phyloP scores from a whole-genome alignment of 805 yeast genomes.

The Candida awuae region DNA sequence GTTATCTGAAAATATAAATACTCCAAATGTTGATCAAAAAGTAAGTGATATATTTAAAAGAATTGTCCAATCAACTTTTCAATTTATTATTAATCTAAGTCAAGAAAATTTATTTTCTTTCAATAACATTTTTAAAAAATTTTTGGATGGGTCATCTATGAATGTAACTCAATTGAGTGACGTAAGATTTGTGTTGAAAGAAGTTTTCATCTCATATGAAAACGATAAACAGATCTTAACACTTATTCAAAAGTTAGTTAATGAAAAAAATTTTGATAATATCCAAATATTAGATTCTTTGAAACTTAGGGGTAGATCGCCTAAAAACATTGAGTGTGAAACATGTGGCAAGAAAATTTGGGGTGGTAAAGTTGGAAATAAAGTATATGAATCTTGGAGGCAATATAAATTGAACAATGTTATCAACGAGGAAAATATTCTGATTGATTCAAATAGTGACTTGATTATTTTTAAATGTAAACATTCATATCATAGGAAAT shows the following conservation, averaged over 20 bases:
- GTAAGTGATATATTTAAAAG: conserved; percentile 31
- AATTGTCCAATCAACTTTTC: conserved; percentile 35
- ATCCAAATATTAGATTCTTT: conserved; percentile 35
- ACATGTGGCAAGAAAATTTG: conserved; percentile 68
- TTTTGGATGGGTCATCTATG: conserved; percentile 42
- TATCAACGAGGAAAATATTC: conserved; percentile 7
- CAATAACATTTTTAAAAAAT: conserved; percentile 44
- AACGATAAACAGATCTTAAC: conserved; percentile 53
- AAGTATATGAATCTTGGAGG: conserved; percentile 53
- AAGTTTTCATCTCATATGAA: conserved; percentile 54
- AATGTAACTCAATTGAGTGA: conserved; percentile 49
- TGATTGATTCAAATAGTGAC: conserved; percentile 18
- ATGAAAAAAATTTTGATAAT: conserved; percentile 45
- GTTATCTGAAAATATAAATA: conserved; percentile 24
- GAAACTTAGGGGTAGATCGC: conserved; percentile 56
- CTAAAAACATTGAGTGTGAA: conserved; percentile 50
- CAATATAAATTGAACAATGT: conserved; percentile 20
- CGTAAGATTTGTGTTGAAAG: conserved; percentile 50
- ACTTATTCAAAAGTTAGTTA: conserved; percentile 45
- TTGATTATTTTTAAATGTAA: conserved; percentile 54
- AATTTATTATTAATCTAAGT: conserved; percentile 30
- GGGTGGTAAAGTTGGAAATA: conserved; percentile 53
- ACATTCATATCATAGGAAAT: conserved; percentile 56
- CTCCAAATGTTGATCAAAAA: background rate
- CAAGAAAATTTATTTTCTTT: conserved; percentile 34